Evolutionary conservation across 1,284 basidiomycete genomes (phyloP).

Genomic region (Trichosporon sp.): DNA sequence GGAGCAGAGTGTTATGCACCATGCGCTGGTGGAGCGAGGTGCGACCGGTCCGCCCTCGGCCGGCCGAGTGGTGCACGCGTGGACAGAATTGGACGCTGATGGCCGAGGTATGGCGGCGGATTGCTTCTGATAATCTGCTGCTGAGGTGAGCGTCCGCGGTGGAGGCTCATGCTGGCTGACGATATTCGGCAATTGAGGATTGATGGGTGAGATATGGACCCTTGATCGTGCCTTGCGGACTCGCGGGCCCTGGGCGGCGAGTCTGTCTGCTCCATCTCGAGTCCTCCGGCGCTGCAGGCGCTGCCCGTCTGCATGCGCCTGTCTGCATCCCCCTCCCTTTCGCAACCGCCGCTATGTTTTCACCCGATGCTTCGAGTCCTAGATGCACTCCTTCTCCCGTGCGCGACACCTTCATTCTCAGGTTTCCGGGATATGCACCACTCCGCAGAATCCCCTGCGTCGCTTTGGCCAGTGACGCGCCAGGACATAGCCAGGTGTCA

Average conservation of each 20-base stretch:
- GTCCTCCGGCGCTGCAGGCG: neutral
- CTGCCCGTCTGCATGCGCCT: too few relatives aligned
- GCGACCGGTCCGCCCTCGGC: neutral
- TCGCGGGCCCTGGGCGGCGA: neutral
- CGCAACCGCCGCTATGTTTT: neutral
- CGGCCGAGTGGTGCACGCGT: neutral
- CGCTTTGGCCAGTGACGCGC: neutral
- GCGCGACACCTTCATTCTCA: neutral
- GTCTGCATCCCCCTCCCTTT: neutral
- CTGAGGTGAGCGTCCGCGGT: neutral
- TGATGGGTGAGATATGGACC: neutral
- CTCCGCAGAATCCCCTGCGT: neutral
- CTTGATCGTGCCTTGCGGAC: neutral
- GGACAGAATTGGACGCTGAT: neutral
- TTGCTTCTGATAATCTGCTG: neutral
- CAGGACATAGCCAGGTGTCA: neutral
- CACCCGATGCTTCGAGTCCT: neutral
- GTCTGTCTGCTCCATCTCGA: neutral
- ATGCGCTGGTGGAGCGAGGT: neutral
- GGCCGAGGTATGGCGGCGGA: neutral
- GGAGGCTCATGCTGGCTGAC: neutral
- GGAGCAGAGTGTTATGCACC: neutral
- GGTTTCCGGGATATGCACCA: neutral
- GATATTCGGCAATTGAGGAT: neutral
- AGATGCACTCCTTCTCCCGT: neutral